A percentile compares a stretch with the other conserved stretches of the same genome.
phyloP scores from a whole-genome alignment of 306 rosid genomes.

The Leucaena leucocephala region DNA sequence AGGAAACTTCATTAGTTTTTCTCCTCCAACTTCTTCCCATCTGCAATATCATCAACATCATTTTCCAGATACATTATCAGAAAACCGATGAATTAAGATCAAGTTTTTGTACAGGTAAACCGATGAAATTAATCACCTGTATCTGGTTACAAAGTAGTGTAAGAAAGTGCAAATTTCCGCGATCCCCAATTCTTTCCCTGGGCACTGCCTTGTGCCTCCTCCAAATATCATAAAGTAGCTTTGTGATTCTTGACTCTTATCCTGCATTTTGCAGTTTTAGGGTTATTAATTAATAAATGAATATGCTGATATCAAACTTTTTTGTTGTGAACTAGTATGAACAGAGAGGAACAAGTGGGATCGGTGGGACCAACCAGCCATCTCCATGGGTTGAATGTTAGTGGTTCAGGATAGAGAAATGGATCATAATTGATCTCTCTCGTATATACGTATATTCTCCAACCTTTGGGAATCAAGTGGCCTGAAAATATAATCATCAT shows the following conservation, averaged over 20 bases:
- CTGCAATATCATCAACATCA: conserved; percentile 46
- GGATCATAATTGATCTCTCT: conserved; percentile 86
- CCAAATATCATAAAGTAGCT: conserved; percentile 77
- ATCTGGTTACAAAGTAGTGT: conserved; percentile 89
- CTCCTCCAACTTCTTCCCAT: conserved; percentile 99
- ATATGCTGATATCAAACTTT: conserved; percentile 1
- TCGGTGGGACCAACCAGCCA: conserved; percentile 71
- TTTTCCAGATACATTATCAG: neutral
- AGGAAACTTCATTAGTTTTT: conserved; percentile 88
- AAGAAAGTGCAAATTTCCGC: conserved; percentile 86
- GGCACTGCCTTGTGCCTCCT: conserved; percentile 90
- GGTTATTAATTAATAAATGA: conserved; percentile 13
- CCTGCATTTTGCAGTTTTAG: conserved; percentile 54
- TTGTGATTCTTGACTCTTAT: conserved; percentile 61
- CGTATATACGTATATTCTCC: conserved; percentile 95
- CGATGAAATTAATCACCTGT: conserved; percentile 55
- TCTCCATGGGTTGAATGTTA: conserved; percentile 91
- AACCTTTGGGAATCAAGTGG: conserved; percentile 81
- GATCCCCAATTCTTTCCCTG: conserved; percentile 93
- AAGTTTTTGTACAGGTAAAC: neutral
- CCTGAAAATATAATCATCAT: conserved; percentile 53
- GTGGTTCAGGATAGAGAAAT: conserved; percentile 78
- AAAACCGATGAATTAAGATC: neutral
- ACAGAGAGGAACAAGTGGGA: neutral
- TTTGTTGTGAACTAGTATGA: neutral